Evolutionary conservation across 2,329 filamentous ascomycete genomes (phyloP).

Genomic region (Endothia cerciana): DNA sequence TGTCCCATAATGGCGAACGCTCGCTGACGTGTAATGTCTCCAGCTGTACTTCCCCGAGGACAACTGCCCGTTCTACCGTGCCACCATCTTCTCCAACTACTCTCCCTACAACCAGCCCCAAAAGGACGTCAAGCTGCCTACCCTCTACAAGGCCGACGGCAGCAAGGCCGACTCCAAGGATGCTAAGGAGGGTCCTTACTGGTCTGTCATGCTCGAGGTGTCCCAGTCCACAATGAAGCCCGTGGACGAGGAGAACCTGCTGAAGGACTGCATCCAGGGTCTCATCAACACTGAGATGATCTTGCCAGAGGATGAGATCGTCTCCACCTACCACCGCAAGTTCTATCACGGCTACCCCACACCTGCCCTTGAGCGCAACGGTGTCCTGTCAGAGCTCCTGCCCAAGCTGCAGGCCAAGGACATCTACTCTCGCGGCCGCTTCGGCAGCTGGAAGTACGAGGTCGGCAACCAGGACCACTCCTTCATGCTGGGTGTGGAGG

Average conservation of each 20-base stretch:
- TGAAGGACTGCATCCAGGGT: conserved; percentile 92
- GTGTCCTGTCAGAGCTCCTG: conserved; percentile 87
- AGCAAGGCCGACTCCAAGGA: conserved; percentile 74
- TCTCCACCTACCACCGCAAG: conserved; percentile 96
- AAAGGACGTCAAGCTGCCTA: conserved; percentile 80
- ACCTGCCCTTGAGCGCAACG: conserved; percentile 91
- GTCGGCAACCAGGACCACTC: conserved; percentile 95
- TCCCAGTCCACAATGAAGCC: conserved; percentile 96
- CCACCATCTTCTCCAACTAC: conserved; percentile 99
- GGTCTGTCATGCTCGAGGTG: conserved; percentile 99
- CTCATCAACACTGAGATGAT: conserved; percentile 99
- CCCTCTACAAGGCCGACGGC: conserved; percentile 83
- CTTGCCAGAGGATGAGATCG: conserved; percentile 86
- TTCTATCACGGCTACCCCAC: conserved; percentile 99
- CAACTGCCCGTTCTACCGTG: conserved; percentile 98
- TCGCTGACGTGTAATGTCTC: conserved; percentile 27
- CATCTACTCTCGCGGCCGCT: conserved; percentile 94
- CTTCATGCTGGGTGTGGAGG: conserved; percentile 96
- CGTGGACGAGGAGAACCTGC: conserved; percentile 80
- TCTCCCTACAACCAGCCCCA: conserved; percentile 97
- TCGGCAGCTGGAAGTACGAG: conserved; percentile 98
- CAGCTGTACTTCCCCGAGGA: conserved; percentile 98
- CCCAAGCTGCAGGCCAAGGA: conserved; percentile 89
- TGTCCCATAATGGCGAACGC: conserved; percentile 28
- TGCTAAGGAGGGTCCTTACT: conserved; percentile 89